phyloP scores from a whole-genome alignment of 352 stramenopile species.

The Phytophthora vignae region DNA sequence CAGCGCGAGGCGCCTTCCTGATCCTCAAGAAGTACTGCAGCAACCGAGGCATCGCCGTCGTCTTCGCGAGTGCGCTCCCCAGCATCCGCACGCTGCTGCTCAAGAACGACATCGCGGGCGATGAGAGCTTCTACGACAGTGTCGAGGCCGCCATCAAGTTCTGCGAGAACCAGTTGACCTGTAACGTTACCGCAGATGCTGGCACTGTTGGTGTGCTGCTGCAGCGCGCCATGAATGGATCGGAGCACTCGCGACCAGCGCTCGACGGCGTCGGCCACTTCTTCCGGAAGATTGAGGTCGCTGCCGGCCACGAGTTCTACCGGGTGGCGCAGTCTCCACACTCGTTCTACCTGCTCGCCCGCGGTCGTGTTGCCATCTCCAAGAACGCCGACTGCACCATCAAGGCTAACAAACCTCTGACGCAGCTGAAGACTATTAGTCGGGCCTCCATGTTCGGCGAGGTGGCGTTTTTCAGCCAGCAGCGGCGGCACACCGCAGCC shows the following conservation, averaged over 20 bases:
- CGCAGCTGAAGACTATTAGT: constrained; percentile 57
- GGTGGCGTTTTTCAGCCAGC: constrained; percentile 72
- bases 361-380: constrained; percentile 58
- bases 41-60: constrained; percentile 54
- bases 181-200: too few species aligned
- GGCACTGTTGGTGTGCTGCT: constrained; percentile 55
- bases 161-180: too few species aligned
- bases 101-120: constrained; percentile 71
- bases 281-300: constrained; percentile 50
- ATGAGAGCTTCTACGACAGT: constrained; percentile 53
- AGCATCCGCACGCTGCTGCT: constrained; percentile 59
- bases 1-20: constrained; percentile 72
- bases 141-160: constrained; percentile 65
- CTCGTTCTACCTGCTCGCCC: constrained; percentile 66
- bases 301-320: constrained; percentile 65
- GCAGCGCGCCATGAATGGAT: constrained; percentile 64
- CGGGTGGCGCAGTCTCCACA: constrained; percentile 48
- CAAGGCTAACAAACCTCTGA: constrained; percentile 37
- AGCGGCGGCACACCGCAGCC: constrained; percentile 56
- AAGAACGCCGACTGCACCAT: constrained; percentile 64
- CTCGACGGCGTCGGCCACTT: constrained; percentile 62
- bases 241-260: constrained; percentile 48
- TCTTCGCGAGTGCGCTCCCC: constrained; percentile 61
- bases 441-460: constrained; percentile 77
- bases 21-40: constrained; percentile 79